Conservation (phyloP, 768 basidiomycete genomes). For the Macrocybe gigantea region DNA sequence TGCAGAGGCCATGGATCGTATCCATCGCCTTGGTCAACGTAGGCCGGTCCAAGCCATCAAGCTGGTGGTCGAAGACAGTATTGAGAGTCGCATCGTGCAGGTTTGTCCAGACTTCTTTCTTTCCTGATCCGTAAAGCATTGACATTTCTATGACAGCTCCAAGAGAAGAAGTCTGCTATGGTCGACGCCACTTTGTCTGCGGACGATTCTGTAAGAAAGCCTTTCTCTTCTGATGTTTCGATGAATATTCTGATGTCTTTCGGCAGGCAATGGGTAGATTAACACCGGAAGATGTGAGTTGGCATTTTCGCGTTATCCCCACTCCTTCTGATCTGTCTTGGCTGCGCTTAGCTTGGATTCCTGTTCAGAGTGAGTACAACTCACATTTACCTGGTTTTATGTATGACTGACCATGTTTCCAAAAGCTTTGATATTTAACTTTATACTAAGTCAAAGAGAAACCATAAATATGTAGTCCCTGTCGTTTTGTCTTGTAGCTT, state of each 20-base stretch:
- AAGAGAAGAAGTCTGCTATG: constrained; percentile 97
- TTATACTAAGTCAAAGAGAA: too few species aligned
- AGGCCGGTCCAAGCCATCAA: constrained; percentile 93
- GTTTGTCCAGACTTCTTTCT: constrained; percentile 24
- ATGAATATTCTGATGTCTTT: neutral
- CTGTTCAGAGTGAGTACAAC: constrained; percentile 44
- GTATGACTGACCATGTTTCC: neutral
- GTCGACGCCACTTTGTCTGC: constrained; percentile 80
- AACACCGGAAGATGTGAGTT: constrained; percentile 74
- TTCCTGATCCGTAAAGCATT: neutral
- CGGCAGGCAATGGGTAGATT: constrained; percentile 85
- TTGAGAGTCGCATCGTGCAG: constrained; percentile 92
- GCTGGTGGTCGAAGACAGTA: constrained; percentile 91
- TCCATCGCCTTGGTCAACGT: constrained; percentile 92
- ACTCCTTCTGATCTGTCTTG: constrained; percentile 6
- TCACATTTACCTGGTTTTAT: neutral
- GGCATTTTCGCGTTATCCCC: neutral
- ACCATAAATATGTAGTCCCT: too few species aligned
- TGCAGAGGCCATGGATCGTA: constrained; percentile 94
- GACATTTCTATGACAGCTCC: constrained; percentile 41
- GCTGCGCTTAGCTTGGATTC: constrained; percentile 39
- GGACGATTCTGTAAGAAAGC: constrained; percentile 62
- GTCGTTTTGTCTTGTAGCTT: too few species aligned
- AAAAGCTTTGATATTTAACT: neutral
- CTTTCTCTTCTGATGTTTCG: neutral